Evolutionary conservation across 495 filamentous ascomycete genomes (phyloP).

Genomic region (Hypomontagnella monticulosa): DNA sequence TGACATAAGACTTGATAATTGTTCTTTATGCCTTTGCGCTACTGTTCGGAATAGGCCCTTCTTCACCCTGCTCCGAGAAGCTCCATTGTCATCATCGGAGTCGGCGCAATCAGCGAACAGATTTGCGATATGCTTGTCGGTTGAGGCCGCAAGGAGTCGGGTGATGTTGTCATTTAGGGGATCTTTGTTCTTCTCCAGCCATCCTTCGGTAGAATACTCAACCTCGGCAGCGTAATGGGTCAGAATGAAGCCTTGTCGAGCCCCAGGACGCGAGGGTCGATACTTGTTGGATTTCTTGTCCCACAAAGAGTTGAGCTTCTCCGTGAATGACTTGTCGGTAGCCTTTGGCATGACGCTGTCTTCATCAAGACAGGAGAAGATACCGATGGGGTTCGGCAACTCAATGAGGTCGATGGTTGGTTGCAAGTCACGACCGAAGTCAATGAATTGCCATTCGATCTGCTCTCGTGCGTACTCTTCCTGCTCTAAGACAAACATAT

Average conservation of each 20-base stretch:
- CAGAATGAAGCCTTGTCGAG: slow-evolving; percentile 87
- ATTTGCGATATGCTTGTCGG: slow-evolving; percentile 80
- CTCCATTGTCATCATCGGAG: slow-evolving; percentile 69
- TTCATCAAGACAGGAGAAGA: slow-evolving; percentile 98
- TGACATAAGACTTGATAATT: slow-evolving; percentile 92
- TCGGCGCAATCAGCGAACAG: slow-evolving; percentile 91
- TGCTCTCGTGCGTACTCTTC: slow-evolving; percentile 98
- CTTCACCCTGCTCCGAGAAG: slow-evolving; percentile 85
- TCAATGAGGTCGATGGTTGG: slow-evolving; percentile 99
- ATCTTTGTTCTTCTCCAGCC: slow-evolving; percentile 99
- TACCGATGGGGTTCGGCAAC: slow-evolving; percentile 94
- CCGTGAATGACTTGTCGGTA: slow-evolving; percentile 94
- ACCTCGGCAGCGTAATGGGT: slow-evolving; percentile 99
- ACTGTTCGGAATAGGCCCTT: slow-evolving; percentile 98
- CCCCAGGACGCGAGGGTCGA: slow-evolving; percentile 78
- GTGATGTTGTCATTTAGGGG: slow-evolving; percentile 97
- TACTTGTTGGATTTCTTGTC: slow-evolving; percentile 96
- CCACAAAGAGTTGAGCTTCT: slow-evolving; percentile 96
- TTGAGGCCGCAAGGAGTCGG: slow-evolving; percentile 81
- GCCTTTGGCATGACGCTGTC: slow-evolving; percentile 99
- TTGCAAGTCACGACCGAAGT: slow-evolving; percentile 96
- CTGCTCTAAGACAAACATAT: slow-evolving; percentile 99
- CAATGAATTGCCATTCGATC: slow-evolving; percentile 99
- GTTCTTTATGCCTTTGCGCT: slow-evolving; percentile 97
- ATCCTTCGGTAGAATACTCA: slow-evolving; percentile 93